Conservation (phyloP, 2,329 filamentous ascomycete species). For the Nemania abortiva region DNA sequence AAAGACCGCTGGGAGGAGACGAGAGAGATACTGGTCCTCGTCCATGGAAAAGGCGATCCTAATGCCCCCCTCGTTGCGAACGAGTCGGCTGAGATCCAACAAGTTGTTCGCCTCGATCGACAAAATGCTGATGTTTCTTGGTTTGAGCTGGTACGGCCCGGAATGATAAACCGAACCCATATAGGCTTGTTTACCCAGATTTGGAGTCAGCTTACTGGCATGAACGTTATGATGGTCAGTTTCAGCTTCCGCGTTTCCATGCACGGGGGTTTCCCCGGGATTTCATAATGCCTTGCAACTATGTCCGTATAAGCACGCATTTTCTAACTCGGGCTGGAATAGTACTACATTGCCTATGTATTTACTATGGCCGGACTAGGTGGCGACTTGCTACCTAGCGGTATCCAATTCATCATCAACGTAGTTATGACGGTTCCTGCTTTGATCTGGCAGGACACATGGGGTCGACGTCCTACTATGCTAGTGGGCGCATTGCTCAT, state of each 20-base stretch:
- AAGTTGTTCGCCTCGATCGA: conserved; percentile 79
- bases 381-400: conserved; percentile 72
- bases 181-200: conserved; percentile 80
- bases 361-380: conserved; percentile 78
- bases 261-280: neutral
- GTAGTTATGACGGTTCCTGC: conserved; percentile 83
- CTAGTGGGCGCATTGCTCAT: conserved; percentile 75
- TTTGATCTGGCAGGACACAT: conserved; percentile 78
- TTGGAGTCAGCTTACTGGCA: conserved; percentile 80
- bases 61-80: conserved; percentile 73
- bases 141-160: conserved; percentile 76
- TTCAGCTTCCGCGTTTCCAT: neutral
- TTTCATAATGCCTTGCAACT: neutral
- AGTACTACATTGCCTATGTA: conserved; percentile 77
- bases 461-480: conserved; percentile 78
- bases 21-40: conserved; percentile 62
- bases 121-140: conserved; percentile 77
- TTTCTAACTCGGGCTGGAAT: conserved; percentile 10
- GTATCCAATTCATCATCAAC: conserved; percentile 83
- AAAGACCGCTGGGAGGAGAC: conserved; percentile 61
- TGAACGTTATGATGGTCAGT: conserved; percentile 75
- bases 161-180: conserved; percentile 79
- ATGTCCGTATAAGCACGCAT: neutral
- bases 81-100: conserved; percentile 79
- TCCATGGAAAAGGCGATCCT: conserved; percentile 74